Base-by-base conservation (phyloP, 768 basidiomycete genomes). In the Suillus paluster region DNA sequence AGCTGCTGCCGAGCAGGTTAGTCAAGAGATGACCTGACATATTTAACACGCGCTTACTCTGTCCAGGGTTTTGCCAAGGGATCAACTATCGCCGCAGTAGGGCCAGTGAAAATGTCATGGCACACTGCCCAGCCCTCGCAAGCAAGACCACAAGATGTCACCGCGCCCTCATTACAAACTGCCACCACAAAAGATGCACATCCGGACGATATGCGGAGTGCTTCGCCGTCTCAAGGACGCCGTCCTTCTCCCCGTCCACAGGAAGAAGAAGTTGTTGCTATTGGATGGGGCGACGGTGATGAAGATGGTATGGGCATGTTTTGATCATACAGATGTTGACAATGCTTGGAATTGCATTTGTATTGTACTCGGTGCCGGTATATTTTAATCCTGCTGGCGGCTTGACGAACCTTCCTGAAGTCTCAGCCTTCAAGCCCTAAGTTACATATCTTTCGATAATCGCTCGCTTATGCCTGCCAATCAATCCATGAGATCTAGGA, bases 1-100 rank as follows among this genome's bases (percentile, higher is more conserved):
- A 59, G 78, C 80, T 30, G 87, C 82, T 25, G 93, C 94, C 14
- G 93, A 95, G 74, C 89, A 90, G 82, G 92, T 91, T 66, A 36
- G 79, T 70, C n/a, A 30, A 21, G 27, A 64, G 38, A 39, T 48
- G 38, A 25, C 33, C 64, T 56, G 21, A 57, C 41, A 15, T 63
- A 39, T 34, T 44, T 58, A 17, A 38, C 44, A 21, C 54, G 25
- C 52, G 38, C 59, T 70, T 10, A 73, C 55, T 41, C 48, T 60
- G 63, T 62, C 7, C 63, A 93, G 90, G 92, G 87, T 21, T 74
- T 94, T 4, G 83, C 88, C 45, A 92, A 92, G 73, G 92, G 91
- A 25, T 71, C 75, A 17, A 84, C 84, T 61, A 85, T 94, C 52
- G 84, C 92, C 8, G 78, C 83, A 4, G 78, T 90, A 46, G 91